Percentiles rank a stretch among this genome's conserved stretches.
Conservation (phyloP, 495 filamentous ascomycete species). For the Cladorrhinum samala region DNA sequence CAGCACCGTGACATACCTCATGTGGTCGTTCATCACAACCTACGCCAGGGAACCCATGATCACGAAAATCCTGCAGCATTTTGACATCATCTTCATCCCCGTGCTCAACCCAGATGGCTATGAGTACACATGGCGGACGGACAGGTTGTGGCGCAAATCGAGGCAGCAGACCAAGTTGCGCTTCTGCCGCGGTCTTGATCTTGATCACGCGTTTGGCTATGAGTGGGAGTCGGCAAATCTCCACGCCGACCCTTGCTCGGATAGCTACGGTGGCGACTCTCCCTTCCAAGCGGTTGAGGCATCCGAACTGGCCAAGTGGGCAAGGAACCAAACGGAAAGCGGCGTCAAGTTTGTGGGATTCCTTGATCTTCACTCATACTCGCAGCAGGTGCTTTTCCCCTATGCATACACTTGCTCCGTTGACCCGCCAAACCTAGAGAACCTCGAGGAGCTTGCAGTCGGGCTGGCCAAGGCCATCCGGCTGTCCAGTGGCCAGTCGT, state of each 20-base stretch:
- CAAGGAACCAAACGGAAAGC: slow-evolving; percentile 72
- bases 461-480: slow-evolving; percentile 89
- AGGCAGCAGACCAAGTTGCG: slow-evolving; percentile 75
- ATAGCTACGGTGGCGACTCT: slow-evolving; percentile 77
- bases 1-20: slow-evolving; percentile 83
- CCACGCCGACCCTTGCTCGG: slow-evolving; percentile 79
- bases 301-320: slow-evolving; percentile 71
- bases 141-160: slow-evolving; percentile 95
- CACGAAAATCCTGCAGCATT: slow-evolving; percentile 68
- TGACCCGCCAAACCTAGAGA: slow-evolving; percentile 79
- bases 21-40: slow-evolving; percentile 79
- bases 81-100: slow-evolving; percentile 82
- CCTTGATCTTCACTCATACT: slow-evolving; percentile 91
- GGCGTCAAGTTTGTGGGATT: slow-evolving; percentile 71
- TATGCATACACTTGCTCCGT: slow-evolving; percentile 78
- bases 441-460: slow-evolving; percentile 80
- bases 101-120: slow-evolving; percentile 93
- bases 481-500: slow-evolving; percentile 63
- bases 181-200: slow-evolving; percentile 81
- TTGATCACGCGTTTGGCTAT: slow-evolving; percentile 80
- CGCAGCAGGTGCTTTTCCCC: slow-evolving; percentile 89
- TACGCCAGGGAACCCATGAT: slow-evolving; percentile 64
- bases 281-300: slow-evolving; percentile 85
- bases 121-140: slow-evolving; percentile 84
- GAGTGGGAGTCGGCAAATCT: slow-evolving; percentile 68